Evolutionary conservation across 1,284 basidiomycete species (phyloP), one percentile per base, ranked within the genome.

Genomic region (Ceratobasidium sp.): DNA sequence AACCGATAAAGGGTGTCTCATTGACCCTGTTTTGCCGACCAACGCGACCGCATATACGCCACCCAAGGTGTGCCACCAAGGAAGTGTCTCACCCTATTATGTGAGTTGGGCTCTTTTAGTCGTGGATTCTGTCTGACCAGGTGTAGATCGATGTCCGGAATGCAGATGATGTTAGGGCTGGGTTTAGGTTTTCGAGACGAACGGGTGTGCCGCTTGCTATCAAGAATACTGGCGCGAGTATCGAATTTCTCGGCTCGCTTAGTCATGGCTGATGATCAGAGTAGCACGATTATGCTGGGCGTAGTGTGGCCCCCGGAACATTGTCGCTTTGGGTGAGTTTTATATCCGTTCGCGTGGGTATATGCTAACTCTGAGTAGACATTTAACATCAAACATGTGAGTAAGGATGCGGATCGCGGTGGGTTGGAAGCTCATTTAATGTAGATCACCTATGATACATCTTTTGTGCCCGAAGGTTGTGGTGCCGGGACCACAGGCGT

Each of bases 181-280:
- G 82, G 0, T 82, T 82, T 53, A 72, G 68, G 2, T 85, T 84
- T 71, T 77, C 80, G 2, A 78, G 74, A 70, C 71, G 74, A 35
- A 80, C 79, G 0, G 73, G 76, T 17, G 75, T 83, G 10, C 82
- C 81, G 5, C 71, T 85, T 22, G 80, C 82, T 2, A 76, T 85
- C 25, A 83, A 84, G 71, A 85, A 85, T 73, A 83, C 82, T 12
- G 84, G 83, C 15, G 60, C 49, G n/a, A 64, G 60, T 49, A 5
- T 17, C 20, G 7, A 12, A 8, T 17, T 31, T 47, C 22, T 52
- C 2, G 40, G 5, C 3, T 29, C 10, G 10, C n/a, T 20, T 8
- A 3, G 22, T 17, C 29, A 31, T 29, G 2, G 49, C 15, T 40
- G 17, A 8, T 10, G n/a, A 20, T 7, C n/a, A n/a, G n/a, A n/a